Evolutionary conservation across 305 asterid genomes (phyloP).

Genomic region (Solanum hybrid): DNA sequence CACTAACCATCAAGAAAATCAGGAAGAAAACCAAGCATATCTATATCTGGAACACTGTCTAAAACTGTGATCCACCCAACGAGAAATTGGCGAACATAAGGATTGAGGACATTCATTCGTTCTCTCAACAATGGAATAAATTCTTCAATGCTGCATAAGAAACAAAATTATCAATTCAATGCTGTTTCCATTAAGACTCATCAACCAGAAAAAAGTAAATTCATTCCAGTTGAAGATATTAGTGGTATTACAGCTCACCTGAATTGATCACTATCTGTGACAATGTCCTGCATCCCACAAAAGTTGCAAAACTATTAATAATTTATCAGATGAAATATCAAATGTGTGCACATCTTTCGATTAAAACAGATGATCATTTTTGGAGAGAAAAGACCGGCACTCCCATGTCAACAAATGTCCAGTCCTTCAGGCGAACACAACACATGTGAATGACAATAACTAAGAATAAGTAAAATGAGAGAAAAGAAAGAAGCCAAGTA

Average conservation of each 20-base stretch:
- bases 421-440: not conserved
- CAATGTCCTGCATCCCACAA: conserved; percentile 58
- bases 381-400: not conserved
- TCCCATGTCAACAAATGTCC: not conserved
- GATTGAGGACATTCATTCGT: conserved; percentile 80
- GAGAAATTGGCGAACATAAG: conserved; percentile 84
- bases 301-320: not conserved
- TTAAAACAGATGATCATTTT: not conserved
- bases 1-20: conserved; percentile 85
- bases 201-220: not conserved
- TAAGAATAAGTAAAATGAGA: not conserved
- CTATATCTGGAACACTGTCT: conserved; percentile 89
- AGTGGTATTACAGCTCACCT: conserved; percentile 35
- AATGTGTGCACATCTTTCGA: not conserved
- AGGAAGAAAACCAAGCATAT: conserved; percentile 91
- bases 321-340: not conserved
- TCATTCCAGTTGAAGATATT: not conserved
- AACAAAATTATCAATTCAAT: conserved; percentile 8
- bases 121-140: conserved; percentile 83
- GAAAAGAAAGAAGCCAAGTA: not conserved
- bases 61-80: conserved; percentile 95
- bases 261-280: conserved; percentile 84
- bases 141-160: conserved; percentile 60
- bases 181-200: not conserved
- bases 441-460: not conserved